Percentiles rank a stretch among this genome's conserved stretches.
Evolutionary conservation across 805 yeast genomes (phyloP).

Genomic region (Yarrowia keelungensis): DNA sequence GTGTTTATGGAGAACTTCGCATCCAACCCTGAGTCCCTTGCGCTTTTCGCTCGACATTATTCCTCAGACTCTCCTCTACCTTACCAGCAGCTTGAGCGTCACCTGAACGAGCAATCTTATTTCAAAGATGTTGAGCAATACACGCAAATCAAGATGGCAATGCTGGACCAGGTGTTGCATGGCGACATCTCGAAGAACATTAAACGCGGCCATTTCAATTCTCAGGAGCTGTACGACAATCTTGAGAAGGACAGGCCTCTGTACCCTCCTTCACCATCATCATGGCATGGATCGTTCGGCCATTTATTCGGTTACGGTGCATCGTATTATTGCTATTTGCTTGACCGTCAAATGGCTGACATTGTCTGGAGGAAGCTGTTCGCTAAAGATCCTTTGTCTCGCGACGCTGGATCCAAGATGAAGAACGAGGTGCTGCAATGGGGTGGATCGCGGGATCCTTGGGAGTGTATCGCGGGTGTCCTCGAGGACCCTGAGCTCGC

Average conservation of each 20-base stretch:
- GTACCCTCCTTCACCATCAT: slow-evolving; percentile 68
- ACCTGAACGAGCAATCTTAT: slow-evolving; percentile 59
- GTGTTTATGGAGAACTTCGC: slow-evolving; percentile 96
- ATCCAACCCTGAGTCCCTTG: slow-evolving; percentile 75
- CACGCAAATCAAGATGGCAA: slow-evolving; percentile 89
- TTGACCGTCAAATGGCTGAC: slow-evolving; percentile 92
- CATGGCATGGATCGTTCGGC: slow-evolving; percentile 95
- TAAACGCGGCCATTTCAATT: slow-evolving; percentile 54
- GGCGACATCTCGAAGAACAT: slow-evolving; percentile 47
- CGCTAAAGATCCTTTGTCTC: slow-evolving; percentile 68
- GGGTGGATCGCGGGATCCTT: slow-evolving; percentile 94
- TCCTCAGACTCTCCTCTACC: slow-evolving; percentile 70
- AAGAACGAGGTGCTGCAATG: slow-evolving; percentile 74
- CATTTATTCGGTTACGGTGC: slow-evolving; percentile 94
- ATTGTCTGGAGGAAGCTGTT: slow-evolving; percentile 82
- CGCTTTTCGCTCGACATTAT: slow-evolving; percentile 74
- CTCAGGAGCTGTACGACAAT: slow-evolving; percentile 68
- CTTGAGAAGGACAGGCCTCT: slow-evolving; percentile 66
- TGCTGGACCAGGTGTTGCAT: slow-evolving; percentile 84
- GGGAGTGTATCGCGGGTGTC: slow-evolving; percentile 83
- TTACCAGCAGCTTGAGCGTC: slow-evolving; percentile 56
- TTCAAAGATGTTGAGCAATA: slow-evolving; percentile 76
- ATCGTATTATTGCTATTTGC: slow-evolving; percentile 86
- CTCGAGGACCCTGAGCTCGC: slow-evolving; percentile 67
- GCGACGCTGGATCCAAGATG: slow-evolving; percentile 78